These are phyloP conservation scores for Apiotrichum akiyoshidainum DNA, from an alignment of 1,284 basidiomycete genomes.

Conservation along the genomic window DNA sequence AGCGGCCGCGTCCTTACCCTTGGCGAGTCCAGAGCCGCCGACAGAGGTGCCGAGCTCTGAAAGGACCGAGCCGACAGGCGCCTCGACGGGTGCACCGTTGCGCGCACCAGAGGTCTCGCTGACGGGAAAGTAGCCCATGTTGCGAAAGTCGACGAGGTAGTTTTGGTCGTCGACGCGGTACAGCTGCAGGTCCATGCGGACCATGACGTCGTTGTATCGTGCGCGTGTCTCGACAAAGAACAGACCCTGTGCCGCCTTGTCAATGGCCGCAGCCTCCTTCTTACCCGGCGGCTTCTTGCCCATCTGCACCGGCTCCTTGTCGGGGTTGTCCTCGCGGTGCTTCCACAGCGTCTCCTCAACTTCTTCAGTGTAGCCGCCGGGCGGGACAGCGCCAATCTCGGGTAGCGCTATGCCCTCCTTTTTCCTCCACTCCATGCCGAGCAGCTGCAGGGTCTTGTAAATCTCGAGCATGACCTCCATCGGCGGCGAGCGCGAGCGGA, in stretches of 20 bases:
- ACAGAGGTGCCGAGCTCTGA: neutral
- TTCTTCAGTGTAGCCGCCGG: slow-evolving; percentile 42
- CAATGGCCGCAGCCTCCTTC: slow-evolving; percentile 52
- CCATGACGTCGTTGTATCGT: slow-evolving; percentile 82
- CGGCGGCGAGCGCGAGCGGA: slow-evolving; percentile 86
- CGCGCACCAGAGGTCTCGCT: slow-evolving; percentile 46
- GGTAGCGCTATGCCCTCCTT: slow-evolving; percentile 62
- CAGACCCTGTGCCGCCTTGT: slow-evolving; percentile 59
- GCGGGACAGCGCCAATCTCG: slow-evolving; percentile 58
- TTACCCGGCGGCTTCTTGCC: slow-evolving; percentile 41
- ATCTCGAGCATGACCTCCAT: slow-evolving; percentile 99
- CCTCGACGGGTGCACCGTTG: slow-evolving; percentile 65
- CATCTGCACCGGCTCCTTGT: slow-evolving; percentile 30
- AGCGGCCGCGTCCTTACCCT: slow-evolving; percentile 36
- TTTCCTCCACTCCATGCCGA: slow-evolving; percentile 91
- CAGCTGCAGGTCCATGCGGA: slow-evolving; percentile 93
- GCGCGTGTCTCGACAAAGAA: slow-evolving; percentile 95
- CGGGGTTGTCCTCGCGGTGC: slow-evolving; percentile 34
- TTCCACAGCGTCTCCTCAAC: slow-evolving; percentile 54
- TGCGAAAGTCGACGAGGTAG: slow-evolving; percentile 97
- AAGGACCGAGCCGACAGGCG: neutral
- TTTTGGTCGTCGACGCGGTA: slow-evolving; percentile 95
- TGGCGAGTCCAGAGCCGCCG: slow-evolving; percentile 2
- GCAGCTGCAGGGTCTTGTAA: slow-evolving; percentile 81
- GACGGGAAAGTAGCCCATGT: slow-evolving; percentile 79